Evolutionary conservation across 805 yeast species (phyloP).

Genomic region (Clavispora carvajalis): DNA sequence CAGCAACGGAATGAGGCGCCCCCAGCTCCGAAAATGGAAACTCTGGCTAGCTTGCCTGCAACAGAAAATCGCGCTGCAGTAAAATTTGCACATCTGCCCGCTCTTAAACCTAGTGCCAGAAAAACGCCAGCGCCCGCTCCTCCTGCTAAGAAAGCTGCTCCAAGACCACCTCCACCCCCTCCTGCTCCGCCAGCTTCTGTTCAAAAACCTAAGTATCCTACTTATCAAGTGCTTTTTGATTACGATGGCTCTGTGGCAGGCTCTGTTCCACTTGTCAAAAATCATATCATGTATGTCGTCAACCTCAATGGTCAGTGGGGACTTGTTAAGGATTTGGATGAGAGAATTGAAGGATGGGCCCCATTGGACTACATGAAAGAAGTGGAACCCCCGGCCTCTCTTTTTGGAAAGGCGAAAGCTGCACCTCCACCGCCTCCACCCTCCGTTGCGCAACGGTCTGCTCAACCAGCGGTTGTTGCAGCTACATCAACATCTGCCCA

Average conservation of each 20-base stretch:
- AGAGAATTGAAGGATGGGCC: constrained; percentile 88
- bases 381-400: constrained; percentile 42
- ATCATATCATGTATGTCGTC: constrained; percentile 66
- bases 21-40: constrained; percentile 2
- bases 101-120: constrained; percentile 19
- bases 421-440: constrained; percentile 35
- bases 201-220: constrained; percentile 59
- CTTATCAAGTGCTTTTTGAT: constrained; percentile 80
- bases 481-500: constrained; percentile 8
- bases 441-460: not conserved
- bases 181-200: constrained; percentile 41
- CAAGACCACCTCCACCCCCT: constrained; percentile 57
- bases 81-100: constrained; percentile 4
- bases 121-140: constrained; percentile 53
- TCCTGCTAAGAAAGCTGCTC: constrained; percentile 42
- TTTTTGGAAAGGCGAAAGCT: constrained; percentile 18
- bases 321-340: constrained; percentile 72
- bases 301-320: constrained; percentile 93
- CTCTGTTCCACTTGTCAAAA: constrained; percentile 72
- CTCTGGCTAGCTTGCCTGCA: not conserved
- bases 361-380: constrained; percentile 86
- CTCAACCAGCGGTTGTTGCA: not conserved
- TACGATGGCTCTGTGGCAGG: constrained; percentile 83
- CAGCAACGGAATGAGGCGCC: constrained; percentile 1
- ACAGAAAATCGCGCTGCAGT: not conserved